Base-by-base conservation (phyloP, 2,329 filamentous ascomycete genomes). In the Cercospora beticola region DNA sequence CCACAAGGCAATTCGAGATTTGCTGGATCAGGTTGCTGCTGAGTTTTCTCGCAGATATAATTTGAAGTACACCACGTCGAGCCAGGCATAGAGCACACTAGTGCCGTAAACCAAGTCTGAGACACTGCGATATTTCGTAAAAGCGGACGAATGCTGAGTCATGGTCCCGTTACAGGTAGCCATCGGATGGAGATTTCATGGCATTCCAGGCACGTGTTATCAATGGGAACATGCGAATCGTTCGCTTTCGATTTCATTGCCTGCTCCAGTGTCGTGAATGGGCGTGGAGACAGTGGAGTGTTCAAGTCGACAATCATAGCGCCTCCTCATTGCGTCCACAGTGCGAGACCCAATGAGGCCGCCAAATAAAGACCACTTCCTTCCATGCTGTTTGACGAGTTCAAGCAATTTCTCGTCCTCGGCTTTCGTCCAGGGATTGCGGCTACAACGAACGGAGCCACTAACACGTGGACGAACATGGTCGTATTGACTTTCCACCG, bases 11-110 rank as follows among this genome's bases (percentile, higher is more conserved):
- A 18, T 65, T 18, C 26, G 33, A 31, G 43, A 46, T 9, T 49
- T 62, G 36, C 57, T 68, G 10, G 12, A 8, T 21, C 28, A 46
- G 54, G 2, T 68, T n/a, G 65, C 56, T 31, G 31, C 3, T n/a
- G 28, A 68, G 7, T 56, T 68, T 18, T 36, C 57, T 6, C 23
- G 40, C 3, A 68, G 52, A 4, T 68, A 65, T 26, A 65, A 68
- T 58, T 36, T 68, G 16, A 40, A 65, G 30, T 65, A 68, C 21
- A 14, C 10, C 46, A 14, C 21, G 46, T 1, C 46, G n/a, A 49
- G 18, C n/a, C 23, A 49, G 46, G 5, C 2, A 1, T 5, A 12
- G 0, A 6, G 18, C 23, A 23, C 18, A 3, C 16, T 7, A 16
- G 33, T 7, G 1, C n/a, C 36, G 3, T 8, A 2, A 1, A 5